phyloP scores from a whole-genome alignment of 164 flowering plant genomes.

The Tetracentron sinense region DNA sequence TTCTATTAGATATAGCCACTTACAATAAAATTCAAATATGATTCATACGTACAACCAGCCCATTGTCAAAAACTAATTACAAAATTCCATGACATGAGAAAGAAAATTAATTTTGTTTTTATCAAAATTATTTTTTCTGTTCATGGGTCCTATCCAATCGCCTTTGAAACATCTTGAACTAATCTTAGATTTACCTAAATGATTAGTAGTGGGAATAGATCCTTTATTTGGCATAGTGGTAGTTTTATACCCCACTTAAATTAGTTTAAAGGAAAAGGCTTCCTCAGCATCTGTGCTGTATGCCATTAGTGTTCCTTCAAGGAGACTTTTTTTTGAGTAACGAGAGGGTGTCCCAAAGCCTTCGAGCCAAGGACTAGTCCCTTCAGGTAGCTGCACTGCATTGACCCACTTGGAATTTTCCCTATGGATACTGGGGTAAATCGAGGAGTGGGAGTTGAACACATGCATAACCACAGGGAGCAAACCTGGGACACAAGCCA shows the following conservation, averaged over 20 bases:
- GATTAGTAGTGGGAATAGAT: constrained; percentile 15
- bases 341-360: too few species aligned
- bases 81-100: neutral
- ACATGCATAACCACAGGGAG: too few species aligned
- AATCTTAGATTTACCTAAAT: constrained; percentile 3
- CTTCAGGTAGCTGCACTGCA: too few species aligned
- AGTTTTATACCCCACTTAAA: constrained; percentile 12
- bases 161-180: neutral
- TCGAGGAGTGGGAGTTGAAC: too few species aligned
- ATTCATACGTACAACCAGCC: neutral
- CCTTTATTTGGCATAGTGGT: constrained; percentile 4
- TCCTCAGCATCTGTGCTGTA: neutral
- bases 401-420: too few species aligned
- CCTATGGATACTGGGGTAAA: too few species aligned
- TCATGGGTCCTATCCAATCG: constrained; percentile 1
- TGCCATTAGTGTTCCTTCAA: neutral
- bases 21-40: too few species aligned
- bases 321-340: too few species aligned
- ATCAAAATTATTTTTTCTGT: neutral
- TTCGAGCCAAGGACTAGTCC: too few species aligned
- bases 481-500: neutral
- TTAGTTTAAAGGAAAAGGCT: constrained; percentile 5
- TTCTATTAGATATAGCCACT: too few species aligned
- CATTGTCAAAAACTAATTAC: neutral
- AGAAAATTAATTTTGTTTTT: neutral